These are phyloP conservation scores for Penicillium sp. DNA, from an alignment of 2,329 filamentous ascomycete genomes.

Conservation along the genomic window DNA sequence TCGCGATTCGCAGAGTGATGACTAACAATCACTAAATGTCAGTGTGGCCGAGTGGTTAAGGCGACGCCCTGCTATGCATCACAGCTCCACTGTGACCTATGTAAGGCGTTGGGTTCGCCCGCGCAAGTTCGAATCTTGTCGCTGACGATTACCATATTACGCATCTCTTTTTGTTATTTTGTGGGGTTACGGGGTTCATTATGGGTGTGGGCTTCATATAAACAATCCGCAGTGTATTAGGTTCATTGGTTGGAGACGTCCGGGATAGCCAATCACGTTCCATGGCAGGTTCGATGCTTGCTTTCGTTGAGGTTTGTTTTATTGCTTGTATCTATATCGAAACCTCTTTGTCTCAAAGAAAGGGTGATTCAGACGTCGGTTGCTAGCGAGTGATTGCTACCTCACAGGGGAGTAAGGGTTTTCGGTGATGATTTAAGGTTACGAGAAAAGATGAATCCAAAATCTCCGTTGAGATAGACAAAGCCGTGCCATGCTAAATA, in stretches of 20 bases:
- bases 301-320: too few relatives aligned
- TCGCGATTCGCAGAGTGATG: background rate
- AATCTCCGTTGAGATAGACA: constrained; percentile 24
- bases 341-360: too few relatives aligned
- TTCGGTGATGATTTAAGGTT: background rate
- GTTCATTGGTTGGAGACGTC: background rate
- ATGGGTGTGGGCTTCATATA: background rate
- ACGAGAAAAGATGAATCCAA: constrained; percentile 7
- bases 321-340: too few relatives aligned
- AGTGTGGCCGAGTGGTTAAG: background rate
- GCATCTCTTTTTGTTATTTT: background rate
- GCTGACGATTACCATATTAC: background rate
- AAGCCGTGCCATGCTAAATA: constrained; percentile 26
- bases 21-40: background rate
- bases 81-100: background rate
- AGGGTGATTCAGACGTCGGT: too few relatives aligned
- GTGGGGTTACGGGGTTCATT: background rate
- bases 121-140: background rate
- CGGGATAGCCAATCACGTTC: background rate
- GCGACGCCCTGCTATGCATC: background rate
- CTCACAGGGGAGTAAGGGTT: background rate
- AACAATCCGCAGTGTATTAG: background rate
- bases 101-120: background rate
- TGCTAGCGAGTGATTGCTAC: background rate
- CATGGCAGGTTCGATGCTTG: too few relatives aligned